Evolutionary conservation across 495 filamentous ascomycete species (phyloP).

Genomic region (Penicillium cosmopolitanum): DNA sequence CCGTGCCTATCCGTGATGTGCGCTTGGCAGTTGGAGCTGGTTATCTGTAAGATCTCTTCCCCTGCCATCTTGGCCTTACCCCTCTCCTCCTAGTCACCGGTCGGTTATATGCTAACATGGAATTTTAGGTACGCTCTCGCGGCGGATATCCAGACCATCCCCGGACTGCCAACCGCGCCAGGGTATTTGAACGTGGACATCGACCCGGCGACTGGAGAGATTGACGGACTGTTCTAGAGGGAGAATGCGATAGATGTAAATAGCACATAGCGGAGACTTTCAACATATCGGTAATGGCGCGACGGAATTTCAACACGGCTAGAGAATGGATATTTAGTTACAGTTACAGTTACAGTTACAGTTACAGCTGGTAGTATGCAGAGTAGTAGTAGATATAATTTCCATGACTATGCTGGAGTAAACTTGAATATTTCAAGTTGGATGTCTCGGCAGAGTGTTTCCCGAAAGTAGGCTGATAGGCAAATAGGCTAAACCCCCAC

Average conservation of each 20-base stretch:
- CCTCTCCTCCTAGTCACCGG: background rate
- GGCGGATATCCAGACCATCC: constrained; percentile 98
- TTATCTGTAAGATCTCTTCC: constrained; percentile 66
- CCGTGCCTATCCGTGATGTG: constrained; percentile 92
- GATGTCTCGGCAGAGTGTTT: constrained; percentile 23
- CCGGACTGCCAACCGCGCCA: constrained; percentile 91
- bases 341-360: too few species aligned
- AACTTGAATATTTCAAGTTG: too few species aligned
- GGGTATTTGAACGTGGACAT: constrained; percentile 97
- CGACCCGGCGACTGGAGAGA: constrained; percentile 90
- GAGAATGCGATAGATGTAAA: constrained; percentile 14
- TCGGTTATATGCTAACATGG: constrained; percentile 7
- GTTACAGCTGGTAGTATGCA: too few species aligned
- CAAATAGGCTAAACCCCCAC: background rate
- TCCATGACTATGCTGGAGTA: too few species aligned
- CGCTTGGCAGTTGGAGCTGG: constrained; percentile 91
- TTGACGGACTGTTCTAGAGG: constrained; percentile 87
- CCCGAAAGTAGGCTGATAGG: constrained; percentile 3
- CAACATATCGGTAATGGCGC: constrained; percentile 5
- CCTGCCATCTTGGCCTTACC: background rate
- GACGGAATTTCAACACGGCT: constrained; percentile 5
- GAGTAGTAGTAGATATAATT: too few species aligned
- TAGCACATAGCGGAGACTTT: constrained; percentile 10
- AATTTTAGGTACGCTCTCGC: constrained; percentile 79
- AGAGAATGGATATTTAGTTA: background rate